Conservation (phyloP, 306 rosid genomes). For the Malus sieversii region DNA sequence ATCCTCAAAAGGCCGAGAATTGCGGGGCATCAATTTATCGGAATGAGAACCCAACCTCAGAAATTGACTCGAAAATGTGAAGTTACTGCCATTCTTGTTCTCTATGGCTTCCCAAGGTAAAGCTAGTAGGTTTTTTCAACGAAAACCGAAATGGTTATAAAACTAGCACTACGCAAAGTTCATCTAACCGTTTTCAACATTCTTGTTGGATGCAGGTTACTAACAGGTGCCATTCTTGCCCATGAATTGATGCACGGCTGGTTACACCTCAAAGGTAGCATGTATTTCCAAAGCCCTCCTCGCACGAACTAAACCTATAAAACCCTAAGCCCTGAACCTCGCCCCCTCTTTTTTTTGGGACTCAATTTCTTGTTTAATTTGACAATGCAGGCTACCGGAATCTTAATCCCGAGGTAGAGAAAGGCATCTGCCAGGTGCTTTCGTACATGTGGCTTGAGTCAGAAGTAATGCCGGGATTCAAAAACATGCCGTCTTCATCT, state of each 20-base stretch:
- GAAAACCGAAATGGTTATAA: too few species aligned
- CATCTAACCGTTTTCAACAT: neutral
- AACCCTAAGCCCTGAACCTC: neutral
- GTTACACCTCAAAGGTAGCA: conserved; percentile 93
- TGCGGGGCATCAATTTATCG: conserved; percentile 33
- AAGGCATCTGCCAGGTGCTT: conserved; percentile 94
- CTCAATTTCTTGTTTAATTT: neutral
- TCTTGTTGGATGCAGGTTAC: conserved; percentile 47
- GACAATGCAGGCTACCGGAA: conserved; percentile 63
- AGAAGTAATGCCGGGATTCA: conserved; percentile 64
- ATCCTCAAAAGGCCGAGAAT: conserved; percentile 38
- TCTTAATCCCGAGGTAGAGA: conserved; percentile 85
- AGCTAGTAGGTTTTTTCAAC: neutral
- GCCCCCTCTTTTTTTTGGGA: neutral
- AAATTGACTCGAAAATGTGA: conserved; percentile 72
- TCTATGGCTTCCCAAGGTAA: conserved; percentile 95
- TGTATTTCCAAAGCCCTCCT: neutral
- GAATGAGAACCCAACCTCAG: conserved; percentile 77
- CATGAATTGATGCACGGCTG: conserved; percentile 97
- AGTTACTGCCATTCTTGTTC: conserved; percentile 99
- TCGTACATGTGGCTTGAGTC: conserved; percentile 97
- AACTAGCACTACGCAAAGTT: neutral
- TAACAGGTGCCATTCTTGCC: conserved; percentile 96
- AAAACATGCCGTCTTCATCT: conserved; percentile 44
- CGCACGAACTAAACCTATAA: too few species aligned